These are phyloP conservation scores for Coprinellus micaceus DNA, from an alignment of 768 basidiomycete species.

Conservation along the genomic window DNA sequence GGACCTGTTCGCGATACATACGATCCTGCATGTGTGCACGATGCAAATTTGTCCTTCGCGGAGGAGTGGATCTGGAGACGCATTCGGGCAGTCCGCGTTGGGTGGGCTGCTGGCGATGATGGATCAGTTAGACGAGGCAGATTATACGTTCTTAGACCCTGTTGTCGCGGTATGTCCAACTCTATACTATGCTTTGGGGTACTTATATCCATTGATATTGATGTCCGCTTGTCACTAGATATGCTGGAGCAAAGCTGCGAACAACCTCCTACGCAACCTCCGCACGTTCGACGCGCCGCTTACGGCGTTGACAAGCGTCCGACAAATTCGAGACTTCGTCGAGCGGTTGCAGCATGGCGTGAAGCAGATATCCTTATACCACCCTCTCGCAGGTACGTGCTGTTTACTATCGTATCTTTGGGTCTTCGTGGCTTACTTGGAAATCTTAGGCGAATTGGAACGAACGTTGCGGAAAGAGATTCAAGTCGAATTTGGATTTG, in stretches of 20 bases:
- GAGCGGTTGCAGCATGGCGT: neutral
- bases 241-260: conserved; percentile 17
- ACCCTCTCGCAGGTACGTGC: neutral
- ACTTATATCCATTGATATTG: neutral
- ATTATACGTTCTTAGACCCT: conserved; percentile 54
- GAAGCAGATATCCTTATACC: neutral
- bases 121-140: conserved; percentile 42
- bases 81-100: conserved; percentile 26
- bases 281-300: neutral
- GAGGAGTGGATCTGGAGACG: neutral
- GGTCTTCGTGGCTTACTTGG: neutral
- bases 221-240: conserved; percentile 15
- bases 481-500: too few species aligned
- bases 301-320: neutral
- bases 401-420: neutral
- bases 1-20: conserved; percentile 46
- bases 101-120: conserved; percentile 43
- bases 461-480: neutral
- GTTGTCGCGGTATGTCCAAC: conserved; percentile 43
- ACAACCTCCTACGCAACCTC: neutral
- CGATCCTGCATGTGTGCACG: conserved; percentile 45
- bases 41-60: conserved; percentile 24
- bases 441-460: neutral
- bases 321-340: neutral
- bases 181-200: neutral